Conservation (phyloP, 805 yeast genomes). For the Barnettozyma siamensis region DNA sequence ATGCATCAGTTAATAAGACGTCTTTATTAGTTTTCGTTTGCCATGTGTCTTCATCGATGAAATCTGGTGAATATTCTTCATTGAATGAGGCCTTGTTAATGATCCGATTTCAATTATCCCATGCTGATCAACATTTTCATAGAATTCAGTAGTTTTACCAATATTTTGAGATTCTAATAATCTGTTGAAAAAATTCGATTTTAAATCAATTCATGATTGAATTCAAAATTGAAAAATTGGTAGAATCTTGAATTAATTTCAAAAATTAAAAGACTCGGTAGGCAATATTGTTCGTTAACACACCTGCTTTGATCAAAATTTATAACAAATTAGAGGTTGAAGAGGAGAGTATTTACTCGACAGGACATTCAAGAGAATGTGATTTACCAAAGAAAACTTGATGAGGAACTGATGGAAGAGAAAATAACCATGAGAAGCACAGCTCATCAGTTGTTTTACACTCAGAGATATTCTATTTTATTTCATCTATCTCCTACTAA, state of each 20-base stretch:
- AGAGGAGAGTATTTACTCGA: too few relatives aligned
- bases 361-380: too few relatives aligned
- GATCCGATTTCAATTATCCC: conserved; percentile 44
- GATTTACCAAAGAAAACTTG: too few relatives aligned
- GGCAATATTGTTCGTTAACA: too few relatives aligned
- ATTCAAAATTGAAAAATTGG: conserved; percentile 16
- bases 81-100: conserved; percentile 15
- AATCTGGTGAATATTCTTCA: conserved; percentile 28
- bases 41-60: conserved; percentile 30
- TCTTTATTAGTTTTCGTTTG: conserved; percentile 37
- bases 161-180: conserved; percentile 12
- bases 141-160: conserved; percentile 29
- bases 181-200: conserved; percentile 11
- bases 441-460: too few relatives aligned
- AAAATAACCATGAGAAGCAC: too few relatives aligned
- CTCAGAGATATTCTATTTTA: too few relatives aligned
- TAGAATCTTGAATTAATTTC: conserved; percentile 72
- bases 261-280: conserved; percentile 73
- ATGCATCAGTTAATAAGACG: conserved; percentile 71
- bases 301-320: too few relatives aligned
- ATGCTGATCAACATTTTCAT: conserved; percentile 37
- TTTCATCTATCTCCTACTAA: too few relatives aligned
- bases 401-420: too few relatives aligned
- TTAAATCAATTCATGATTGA: conserved; percentile 12
- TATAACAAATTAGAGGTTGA: too few relatives aligned